Base-by-base conservation (phyloP, 345 rosid genomes). In the Trapa bicornis region DNA sequence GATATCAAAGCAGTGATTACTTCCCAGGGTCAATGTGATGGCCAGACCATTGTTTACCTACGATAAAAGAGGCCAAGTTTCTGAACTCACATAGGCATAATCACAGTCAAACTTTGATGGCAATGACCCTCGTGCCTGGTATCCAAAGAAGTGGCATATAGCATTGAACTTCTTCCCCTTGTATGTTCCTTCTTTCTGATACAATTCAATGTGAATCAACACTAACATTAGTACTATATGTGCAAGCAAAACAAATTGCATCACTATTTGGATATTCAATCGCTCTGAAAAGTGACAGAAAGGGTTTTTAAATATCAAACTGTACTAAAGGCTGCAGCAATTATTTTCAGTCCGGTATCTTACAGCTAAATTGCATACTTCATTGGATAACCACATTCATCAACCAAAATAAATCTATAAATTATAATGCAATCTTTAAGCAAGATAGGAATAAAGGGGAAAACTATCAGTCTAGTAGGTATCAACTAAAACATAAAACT, bases 21-120 rank as follows among this genome's bases (percentile, higher is more conserved):
- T 48, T 37, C 39, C 36, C 32, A 2, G 48, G 13, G 11, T 45
- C 5, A 5, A 7, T 13, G 11, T 11, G 12, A 45, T 45, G 48
- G 11, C 6, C 4, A 7, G 48, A 45, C 0, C 48, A 32, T 35
- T 58, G 2, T 11, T 32, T 35, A 22, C 29, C 29, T 0, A 8
- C 7, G 15, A 38, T 7, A 39, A 38, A 45, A 29, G 60, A 65
- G 67, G 41, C 69, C 61, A 29, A n/a, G 62, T 4, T 54, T 45
- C 45, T 33, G 14, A 64, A 76, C 96, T 77, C 85, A 94, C 99
- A 60, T 89, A 91, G 65, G 96, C 99, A 60, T 94, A 91, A 81
- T 94, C 99, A 41, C 96, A 91, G 70, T 94, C 99, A 4, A 94
- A 94, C 73, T 94, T 94, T 4, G 99, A 94, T 74, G 99, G 97